Evolutionary conservation across 345 rosid genomes (phyloP).

Genomic region (Populus nigra): DNA sequence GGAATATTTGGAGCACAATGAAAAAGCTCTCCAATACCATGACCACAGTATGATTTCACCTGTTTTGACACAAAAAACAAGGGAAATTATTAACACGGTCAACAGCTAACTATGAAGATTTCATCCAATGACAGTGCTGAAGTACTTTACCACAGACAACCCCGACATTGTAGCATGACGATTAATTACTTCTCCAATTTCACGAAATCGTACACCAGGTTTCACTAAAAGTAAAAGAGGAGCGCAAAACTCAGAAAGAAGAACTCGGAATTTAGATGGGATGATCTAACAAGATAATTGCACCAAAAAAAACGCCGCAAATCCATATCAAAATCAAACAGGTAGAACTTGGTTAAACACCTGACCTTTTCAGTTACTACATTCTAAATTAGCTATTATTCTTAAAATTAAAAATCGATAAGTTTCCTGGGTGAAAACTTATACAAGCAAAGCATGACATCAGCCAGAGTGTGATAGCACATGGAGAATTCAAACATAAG

Average conservation of each 20-base stretch:
- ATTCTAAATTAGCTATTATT: background rate
- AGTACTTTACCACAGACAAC: constrained; percentile 76
- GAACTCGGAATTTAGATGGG: background rate
- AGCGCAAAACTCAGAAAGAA: background rate
- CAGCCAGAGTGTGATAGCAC: too few relatives aligned
- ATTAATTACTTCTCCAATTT: constrained; percentile 82
- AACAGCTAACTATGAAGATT: background rate
- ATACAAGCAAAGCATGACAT: background rate
- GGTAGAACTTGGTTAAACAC: background rate
- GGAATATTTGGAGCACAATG: constrained; percentile 99
- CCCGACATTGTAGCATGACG: constrained; percentile 95
- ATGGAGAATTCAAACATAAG: background rate
- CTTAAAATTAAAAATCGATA: too few relatives aligned
- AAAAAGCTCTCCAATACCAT: constrained; percentile 95
- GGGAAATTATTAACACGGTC: background rate
- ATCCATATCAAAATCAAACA: background rate
- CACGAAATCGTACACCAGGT: constrained; percentile 94
- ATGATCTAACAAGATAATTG: background rate
- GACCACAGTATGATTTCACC: constrained; percentile 95
- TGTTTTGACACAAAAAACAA: constrained; percentile 24
- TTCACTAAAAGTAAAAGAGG: constrained; percentile 51
- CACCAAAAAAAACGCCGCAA: background rate
- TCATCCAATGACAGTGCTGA: background rate
- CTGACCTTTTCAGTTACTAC: background rate
- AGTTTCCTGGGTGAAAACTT: too few relatives aligned